Percentiles rank a stretch among this genome's conserved stretches.
These are phyloP conservation scores for Ampelocalamus luodianensis DNA, from an alignment of 176 grass and related monocot species.

Conservation along the genomic window DNA sequence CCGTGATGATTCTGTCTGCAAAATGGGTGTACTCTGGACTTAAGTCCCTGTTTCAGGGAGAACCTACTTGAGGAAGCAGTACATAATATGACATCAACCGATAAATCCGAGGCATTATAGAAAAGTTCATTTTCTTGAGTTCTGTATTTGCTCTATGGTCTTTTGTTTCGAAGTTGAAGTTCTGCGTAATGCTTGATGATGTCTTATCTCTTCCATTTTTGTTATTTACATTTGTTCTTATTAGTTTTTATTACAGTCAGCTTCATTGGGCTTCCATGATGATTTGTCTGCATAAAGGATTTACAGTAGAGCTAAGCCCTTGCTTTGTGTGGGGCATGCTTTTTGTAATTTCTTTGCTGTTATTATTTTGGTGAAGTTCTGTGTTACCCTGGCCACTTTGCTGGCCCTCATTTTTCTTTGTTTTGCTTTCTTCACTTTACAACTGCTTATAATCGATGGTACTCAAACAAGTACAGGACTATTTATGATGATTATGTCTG, in stretches of 20 bases:
- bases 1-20: conserved; percentile 58
- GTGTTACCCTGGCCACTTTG: not conserved
- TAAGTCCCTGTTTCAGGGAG: conserved; percentile 53
- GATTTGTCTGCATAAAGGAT: conserved; percentile 37
- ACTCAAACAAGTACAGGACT: not conserved
- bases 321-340: not conserved
- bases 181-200: not conserved
- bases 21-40: conserved; percentile 56
- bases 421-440: not conserved
- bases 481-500: conserved; percentile 29
- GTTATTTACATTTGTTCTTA: not conserved
- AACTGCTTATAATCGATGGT: not conserved
- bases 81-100: conserved; percentile 34
- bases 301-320: conserved; percentile 14
- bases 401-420: not conserved
- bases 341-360: not conserved
- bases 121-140: not conserved
- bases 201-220: not conserved
- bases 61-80: conserved; percentile 52
- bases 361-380: not conserved
- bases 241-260: not conserved
- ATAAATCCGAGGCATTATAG: conserved; percentile 22
- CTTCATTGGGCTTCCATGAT: not conserved
- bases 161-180: not conserved
- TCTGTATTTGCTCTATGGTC: not conserved